These are phyloP conservation scores for Tetracentron sinense DNA, from an alignment of 164 flowering plant species.

Conservation along the genomic window DNA sequence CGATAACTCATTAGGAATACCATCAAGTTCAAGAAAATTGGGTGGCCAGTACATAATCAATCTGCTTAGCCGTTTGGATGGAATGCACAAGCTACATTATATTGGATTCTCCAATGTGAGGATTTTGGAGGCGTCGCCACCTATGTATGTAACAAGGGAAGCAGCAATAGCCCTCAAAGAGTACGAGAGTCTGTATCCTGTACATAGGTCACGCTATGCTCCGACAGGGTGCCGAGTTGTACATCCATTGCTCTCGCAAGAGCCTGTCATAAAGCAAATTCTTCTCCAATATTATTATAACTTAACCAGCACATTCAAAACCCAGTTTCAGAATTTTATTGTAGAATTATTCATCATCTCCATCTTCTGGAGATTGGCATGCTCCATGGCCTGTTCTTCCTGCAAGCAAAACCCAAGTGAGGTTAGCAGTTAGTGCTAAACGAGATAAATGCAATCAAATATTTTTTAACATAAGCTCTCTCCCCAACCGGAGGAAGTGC, in stretches of 20 bases:
- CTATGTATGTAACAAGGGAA: neutral
- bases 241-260: neutral
- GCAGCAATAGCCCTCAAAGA: neutral
- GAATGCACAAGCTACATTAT: neutral
- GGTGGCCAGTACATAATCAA: neutral
- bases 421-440: neutral
- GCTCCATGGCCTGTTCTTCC: constrained; percentile 37
- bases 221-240: neutral
- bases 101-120: no score
- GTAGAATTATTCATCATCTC: constrained; percentile 42
- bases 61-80: neutral
- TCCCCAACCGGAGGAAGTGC: neutral
- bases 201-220: neutral
- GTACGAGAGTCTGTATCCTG: neutral
- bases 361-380: constrained; percentile 56
- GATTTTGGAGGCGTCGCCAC: no score
- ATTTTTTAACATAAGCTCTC: no score
- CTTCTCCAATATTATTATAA: neutral
- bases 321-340: constrained; percentile 15
- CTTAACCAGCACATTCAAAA: neutral
- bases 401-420: constrained; percentile 18
- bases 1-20: no score
- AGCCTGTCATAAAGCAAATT: neutral
- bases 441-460: neutral
- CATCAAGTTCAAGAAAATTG: no score